These are phyloP conservation scores for Auxenochlorella pyrenoidosa DNA, from an alignment of 139 green algal species.

Conservation along the genomic window DNA sequence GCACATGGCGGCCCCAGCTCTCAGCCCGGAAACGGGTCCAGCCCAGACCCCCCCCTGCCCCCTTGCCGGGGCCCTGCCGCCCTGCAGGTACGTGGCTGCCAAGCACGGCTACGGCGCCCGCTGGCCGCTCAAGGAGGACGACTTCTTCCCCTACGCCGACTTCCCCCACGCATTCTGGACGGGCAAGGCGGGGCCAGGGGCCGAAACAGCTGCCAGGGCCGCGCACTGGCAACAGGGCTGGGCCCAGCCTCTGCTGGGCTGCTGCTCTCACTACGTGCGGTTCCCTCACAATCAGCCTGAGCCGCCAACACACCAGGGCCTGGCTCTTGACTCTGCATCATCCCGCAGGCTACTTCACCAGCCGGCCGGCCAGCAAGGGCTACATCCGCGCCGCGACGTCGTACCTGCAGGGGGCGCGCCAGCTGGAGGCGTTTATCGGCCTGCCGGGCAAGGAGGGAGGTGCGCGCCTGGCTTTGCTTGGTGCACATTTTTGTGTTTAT, in stretches of 20 bases:
- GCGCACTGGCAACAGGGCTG: too few relatives aligned
- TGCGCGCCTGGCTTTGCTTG: not conserved
- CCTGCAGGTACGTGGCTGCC: conserved; percentile 67
- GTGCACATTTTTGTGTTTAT: not conserved
- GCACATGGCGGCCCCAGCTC: too few relatives aligned
- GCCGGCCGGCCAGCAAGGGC: conserved; percentile 77
- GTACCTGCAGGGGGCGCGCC: conserved; percentile 76
- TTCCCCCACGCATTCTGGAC: conserved; percentile 88
- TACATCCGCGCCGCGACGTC: conserved; percentile 68
- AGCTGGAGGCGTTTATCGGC: conserved; percentile 68
- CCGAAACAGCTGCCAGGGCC: too few relatives aligned
- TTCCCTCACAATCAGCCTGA: too few relatives aligned
- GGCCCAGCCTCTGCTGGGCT: too few relatives aligned
- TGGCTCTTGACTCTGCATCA: not conserved
- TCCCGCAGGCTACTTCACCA: conserved; percentile 61
- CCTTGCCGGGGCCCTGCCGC: not conserved
- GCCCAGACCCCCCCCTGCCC: not conserved
- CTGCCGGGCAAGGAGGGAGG: not conserved
- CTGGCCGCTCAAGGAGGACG: conserved; percentile 82
- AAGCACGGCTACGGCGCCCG: conserved; percentile 68
- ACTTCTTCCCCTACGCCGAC: conserved; percentile 95
- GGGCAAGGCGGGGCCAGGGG: too few relatives aligned
- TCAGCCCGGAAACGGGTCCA: too few relatives aligned
- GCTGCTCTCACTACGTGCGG: too few relatives aligned
- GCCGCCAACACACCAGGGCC: too few relatives aligned